Base-by-base conservation (phyloP, 106 monocot genomes). In the Chionographis japonica region DNA sequence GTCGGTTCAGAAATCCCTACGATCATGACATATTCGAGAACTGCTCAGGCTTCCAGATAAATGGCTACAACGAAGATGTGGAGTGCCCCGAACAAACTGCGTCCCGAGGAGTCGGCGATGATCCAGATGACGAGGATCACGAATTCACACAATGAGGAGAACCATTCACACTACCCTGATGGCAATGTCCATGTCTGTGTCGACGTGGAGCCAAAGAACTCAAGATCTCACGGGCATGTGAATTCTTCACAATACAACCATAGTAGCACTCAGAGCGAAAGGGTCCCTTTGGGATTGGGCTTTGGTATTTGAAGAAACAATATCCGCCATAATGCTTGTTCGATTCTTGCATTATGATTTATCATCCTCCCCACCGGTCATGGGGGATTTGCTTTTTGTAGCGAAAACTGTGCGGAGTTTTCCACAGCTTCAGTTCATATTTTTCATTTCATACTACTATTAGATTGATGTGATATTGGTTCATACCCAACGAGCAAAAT, bases 1-100 rank as follows among this genome's bases (percentile, higher is more conserved):
- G 93, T 12, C 77, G 74, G 57, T 99, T 99, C 68, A 69, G 88
- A 50, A 99, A 99, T 67, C 93, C 98, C 37, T 99, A 81, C 50
- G 93, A 99, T 68, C 90, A 88, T 46, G 98, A 93, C 1, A 52
- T 93, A 16, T 70, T 77, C 56, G 88, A 58, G 70, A 99, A 99
- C 71, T 99, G 98, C 60, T 78, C 77, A 2, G 90, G 93, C 50
- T 99, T 99, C 75, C 54, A 85, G 27, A 69, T 93, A 17, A 93
- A 87, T 12, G 98, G 98, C 18, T 92, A 93, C 73, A 90, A 85
- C 64, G 87, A 90, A 56, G 98, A 99, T 38, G 58, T 82, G 4
- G 87, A 81, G 49, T 20, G 72, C 4, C 68, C 42, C 0, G 81
- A 89, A 2, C 58, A 63, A 16, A 17, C 36, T 61, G 3, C 63